These are phyloP conservation scores for Aspergillus pseudonomiae DNA, from an alignment of 2,329 filamentous ascomycete genomes.

Conservation along the genomic window DNA sequence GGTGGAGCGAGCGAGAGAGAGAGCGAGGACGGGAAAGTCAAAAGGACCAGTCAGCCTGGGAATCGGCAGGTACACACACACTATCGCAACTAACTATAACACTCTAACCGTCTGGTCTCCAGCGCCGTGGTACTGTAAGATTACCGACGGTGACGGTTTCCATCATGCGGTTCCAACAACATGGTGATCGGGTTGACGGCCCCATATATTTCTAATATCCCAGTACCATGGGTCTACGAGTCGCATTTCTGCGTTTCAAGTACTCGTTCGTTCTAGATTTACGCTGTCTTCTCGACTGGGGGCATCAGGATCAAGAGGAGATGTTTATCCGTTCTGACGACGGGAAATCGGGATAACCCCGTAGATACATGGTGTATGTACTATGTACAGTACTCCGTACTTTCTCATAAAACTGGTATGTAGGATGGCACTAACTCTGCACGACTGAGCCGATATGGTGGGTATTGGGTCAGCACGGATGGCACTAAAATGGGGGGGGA, in stretches of 20 bases:
- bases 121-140: constrained; percentile 6
- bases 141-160: background rate
- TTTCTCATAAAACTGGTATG: constrained; percentile 1
- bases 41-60: constrained; percentile 8
- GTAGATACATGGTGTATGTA: background rate
- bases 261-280: background rate
- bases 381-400: background rate
- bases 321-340: background rate
- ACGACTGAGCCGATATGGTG: constrained; percentile 25
- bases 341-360: background rate
- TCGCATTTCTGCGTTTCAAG: background rate
- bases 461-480: constrained; percentile 20
- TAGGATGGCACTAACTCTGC: constrained; percentile 14
- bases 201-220: background rate
- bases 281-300: background rate
- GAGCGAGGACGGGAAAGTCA: constrained; percentile 14
- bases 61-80: constrained; percentile 15
- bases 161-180: background rate
- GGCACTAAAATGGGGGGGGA: constrained; percentile 11
- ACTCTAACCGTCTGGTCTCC: constrained; percentile 2
- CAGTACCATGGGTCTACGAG: background rate
- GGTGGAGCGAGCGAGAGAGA: constrained; percentile 10
- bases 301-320: background rate
- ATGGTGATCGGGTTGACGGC: background rate
- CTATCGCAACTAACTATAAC: constrained; percentile 3